These are phyloP conservation scores for Aspergillus sp. DNA, from an alignment of 2,329 filamentous ascomycete genomes.

Conservation along the genomic window DNA sequence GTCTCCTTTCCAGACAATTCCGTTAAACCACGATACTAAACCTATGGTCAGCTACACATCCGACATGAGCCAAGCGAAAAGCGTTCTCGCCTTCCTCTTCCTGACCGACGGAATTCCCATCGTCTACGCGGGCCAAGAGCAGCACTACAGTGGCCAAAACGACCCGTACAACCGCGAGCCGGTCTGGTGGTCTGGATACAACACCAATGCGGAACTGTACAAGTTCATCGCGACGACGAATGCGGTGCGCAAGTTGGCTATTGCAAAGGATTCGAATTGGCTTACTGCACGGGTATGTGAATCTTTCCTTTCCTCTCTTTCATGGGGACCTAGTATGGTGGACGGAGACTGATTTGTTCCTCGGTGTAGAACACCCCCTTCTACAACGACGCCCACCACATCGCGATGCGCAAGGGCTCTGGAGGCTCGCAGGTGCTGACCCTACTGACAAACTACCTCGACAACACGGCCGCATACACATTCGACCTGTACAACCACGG, in stretches of 20 bases:
- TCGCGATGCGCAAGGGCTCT: conserved; percentile 49
- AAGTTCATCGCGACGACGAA: conserved; percentile 45
- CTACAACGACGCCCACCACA: conserved; percentile 49
- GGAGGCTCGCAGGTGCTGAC: conserved; percentile 48
- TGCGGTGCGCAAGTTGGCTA: conserved; percentile 46
- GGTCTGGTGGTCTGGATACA: conserved; percentile 53
- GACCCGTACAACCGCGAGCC: conserved; percentile 58
- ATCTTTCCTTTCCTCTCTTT: background rate
- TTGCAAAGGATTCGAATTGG: conserved; percentile 43
- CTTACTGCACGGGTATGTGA: conserved; percentile 40
- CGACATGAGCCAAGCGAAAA: conserved; percentile 55
- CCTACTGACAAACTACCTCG: conserved; percentile 41
- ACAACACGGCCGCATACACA: conserved; percentile 30
- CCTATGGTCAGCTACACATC: background rate
- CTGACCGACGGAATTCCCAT: conserved; percentile 64
- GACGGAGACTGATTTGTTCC: background rate
- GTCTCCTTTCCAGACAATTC: no score
- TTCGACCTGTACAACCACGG: conserved; percentile 31
- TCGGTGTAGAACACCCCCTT: conserved; percentile 42
- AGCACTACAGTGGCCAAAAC: conserved; percentile 57
- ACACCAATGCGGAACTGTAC: conserved; percentile 45
- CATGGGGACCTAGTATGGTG: background rate
- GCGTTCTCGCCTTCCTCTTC: conserved; percentile 64
- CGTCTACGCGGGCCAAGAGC: conserved; percentile 67
- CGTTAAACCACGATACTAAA: no score